These are phyloP conservation scores for Diplosphaera chodatii DNA, from an alignment of 139 green algal species.

Conservation along the genomic window DNA sequence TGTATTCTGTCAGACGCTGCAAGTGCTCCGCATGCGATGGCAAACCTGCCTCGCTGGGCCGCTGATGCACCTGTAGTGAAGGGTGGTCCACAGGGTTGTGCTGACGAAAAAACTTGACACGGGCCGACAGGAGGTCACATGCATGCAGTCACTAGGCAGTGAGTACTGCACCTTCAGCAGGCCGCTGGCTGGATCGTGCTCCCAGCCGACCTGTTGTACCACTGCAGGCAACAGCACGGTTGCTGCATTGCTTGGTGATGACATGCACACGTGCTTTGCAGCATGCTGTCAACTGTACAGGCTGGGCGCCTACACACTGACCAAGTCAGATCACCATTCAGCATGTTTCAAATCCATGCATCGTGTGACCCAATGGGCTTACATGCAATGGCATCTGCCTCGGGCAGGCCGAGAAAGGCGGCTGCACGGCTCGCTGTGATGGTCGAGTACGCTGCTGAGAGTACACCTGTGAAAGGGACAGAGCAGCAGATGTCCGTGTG, in stretches of 20 bases:
- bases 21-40: not conserved
- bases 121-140: no score
- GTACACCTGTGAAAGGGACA: no score
- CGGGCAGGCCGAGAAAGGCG: conserved; percentile 25
- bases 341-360: no score
- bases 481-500: no score
- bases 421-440: conserved; percentile 24
- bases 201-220: conserved; percentile 24
- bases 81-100: no score
- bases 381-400: conserved; percentile 26
- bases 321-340: no score
- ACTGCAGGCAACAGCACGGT: not conserved
- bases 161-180: conserved; percentile 7
- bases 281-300: not conserved
- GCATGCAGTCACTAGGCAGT: no score
- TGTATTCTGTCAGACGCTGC: not conserved
- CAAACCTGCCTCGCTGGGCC: not conserved
- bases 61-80: not conserved
- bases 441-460: conserved; percentile 27
- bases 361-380: not conserved
- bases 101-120: no score
- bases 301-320: no score
- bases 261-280: no score
- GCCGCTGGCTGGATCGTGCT: conserved; percentile 10
- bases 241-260: not conserved